Evolutionary conservation across 306 rosid genomes (phyloP).

Genomic region (Dryas alaskensis): DNA sequence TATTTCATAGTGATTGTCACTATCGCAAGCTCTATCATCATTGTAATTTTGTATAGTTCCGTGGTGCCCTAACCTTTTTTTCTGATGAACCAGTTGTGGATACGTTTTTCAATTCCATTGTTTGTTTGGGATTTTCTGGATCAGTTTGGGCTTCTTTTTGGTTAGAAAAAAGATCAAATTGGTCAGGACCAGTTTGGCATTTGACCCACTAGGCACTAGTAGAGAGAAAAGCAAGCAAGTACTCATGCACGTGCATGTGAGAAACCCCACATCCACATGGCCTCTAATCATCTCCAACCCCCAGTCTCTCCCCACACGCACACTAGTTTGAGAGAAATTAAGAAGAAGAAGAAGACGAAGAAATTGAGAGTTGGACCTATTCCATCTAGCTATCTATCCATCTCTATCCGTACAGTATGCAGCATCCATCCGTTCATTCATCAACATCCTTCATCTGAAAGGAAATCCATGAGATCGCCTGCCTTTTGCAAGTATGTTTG

Average conservation of each 20-base stretch:
- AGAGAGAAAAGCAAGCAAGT: conserved; percentile 28
- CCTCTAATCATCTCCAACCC: conserved; percentile 47
- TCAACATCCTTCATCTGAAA: conserved; percentile 43
- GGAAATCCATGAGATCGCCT: conserved; percentile 16
- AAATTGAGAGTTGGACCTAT: conserved; percentile 21
- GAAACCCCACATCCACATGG: conserved; percentile 79
- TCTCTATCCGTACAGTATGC: conserved; percentile 40
- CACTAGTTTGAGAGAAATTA: conserved; percentile 22
- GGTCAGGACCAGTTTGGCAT: conserved; percentile 41
- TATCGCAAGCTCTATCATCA: background rate
- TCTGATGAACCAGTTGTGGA: background rate
- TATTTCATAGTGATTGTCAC: background rate
- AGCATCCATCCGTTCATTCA: conserved; percentile 36
- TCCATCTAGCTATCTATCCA: too few relatives aligned
- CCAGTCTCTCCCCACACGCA: conserved; percentile 55
- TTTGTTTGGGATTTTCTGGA: background rate
- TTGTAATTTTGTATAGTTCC: background rate
- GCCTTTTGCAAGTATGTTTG: conserved; percentile 12
- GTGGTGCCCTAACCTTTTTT: background rate
- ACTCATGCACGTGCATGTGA: conserved; percentile 72
- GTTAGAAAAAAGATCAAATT: background rate
- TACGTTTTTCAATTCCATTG: background rate
- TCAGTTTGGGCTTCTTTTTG: background rate
- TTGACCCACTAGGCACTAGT: conserved; percentile 36
- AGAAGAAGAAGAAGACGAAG: conserved; percentile 14